These are phyloP conservation scores for Raddia distichophylla DNA, from an alignment of 176 grass and related monocot genomes.

Conservation along the genomic window DNA sequence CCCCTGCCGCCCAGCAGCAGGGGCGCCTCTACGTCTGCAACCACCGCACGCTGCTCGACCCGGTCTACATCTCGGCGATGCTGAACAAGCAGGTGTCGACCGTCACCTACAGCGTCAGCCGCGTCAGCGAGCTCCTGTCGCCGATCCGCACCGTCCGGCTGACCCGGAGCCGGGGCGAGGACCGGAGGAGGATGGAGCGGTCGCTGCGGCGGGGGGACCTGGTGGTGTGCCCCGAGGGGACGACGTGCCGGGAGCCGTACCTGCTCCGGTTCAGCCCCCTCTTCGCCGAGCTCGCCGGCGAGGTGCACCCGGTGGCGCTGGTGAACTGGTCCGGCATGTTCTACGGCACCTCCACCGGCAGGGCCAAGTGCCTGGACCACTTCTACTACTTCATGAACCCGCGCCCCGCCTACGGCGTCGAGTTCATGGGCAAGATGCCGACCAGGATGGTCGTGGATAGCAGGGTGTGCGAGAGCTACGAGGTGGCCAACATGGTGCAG, in stretches of 20 bases:
- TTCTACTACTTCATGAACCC: conserved; percentile 93
- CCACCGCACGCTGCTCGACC: conserved; percentile 84
- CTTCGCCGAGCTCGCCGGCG: conserved; percentile 48
- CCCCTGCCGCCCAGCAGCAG: not conserved
- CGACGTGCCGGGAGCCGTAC: conserved; percentile 83
- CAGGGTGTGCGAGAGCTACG: conserved; percentile 42
- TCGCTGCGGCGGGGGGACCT: conserved; percentile 53
- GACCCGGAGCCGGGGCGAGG: conserved; percentile 65
- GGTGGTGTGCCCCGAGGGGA: conserved; percentile 88
- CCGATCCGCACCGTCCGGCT: conserved; percentile 71
- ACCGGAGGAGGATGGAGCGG: conserved; percentile 58
- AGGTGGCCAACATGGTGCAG: conserved; percentile 77
- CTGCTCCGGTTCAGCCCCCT: conserved; percentile 79
- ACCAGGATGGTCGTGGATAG: conserved; percentile 36
- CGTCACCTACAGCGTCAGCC: conserved; percentile 76
- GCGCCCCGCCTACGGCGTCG: conserved; percentile 44
- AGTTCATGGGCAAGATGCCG: conserved; percentile 63
- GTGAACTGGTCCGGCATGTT: conserved; percentile 65
- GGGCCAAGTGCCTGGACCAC: conserved; percentile 65
- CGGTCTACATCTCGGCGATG: conserved; percentile 64
- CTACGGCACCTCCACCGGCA: conserved; percentile 64
- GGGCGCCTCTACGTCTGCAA: conserved; percentile 77
- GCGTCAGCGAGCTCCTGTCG: conserved; percentile 63
- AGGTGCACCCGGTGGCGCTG: conserved; percentile 71
- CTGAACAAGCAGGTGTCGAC: conserved; percentile 63